Base-by-base conservation (phyloP, 2,329 filamentous ascomycete species). In the Alternaria novae-zelandiae region DNA sequence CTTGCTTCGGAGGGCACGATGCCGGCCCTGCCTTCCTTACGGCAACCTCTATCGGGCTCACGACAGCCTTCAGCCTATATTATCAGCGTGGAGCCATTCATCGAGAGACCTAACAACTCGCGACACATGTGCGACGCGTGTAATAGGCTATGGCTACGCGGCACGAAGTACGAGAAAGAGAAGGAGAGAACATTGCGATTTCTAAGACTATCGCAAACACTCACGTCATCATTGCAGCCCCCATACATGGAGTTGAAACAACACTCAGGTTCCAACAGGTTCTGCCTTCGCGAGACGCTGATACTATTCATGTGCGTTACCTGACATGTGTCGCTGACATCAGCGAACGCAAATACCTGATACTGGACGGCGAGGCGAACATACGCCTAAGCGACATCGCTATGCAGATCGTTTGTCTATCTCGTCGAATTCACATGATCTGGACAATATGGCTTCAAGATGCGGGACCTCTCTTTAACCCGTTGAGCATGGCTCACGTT, bases 301-400 rank as follows among this genome's bases (percentile, higher is more conserved):
- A 25, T 13, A 3, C 49, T 53, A 53, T 53, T 53, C 20, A 36
- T 1, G 28, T 53, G 6, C 30, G 17, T 4, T 2, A 47, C 4
- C 21, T 28, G 28, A 51, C 28, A 3, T 51, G 3, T 7, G 3
- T 21, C 49, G 28, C 49, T 51, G 28, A 51, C 28, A 51, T 51
- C 49, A 32, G 49, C 49, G 28, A 53, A 53, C 30, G 32, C 49
- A 36, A 36, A 23, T 36, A 53, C 49, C 20, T 36, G 30, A 53
- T 36, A 53, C 49, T 9, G 4, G 28, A 53, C 20, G 20, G 30
- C 28, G 4, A 53, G 17, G 20, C 49, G 49, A 36, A 36, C 20
- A 2, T 36, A 25, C 30, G 49, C 9, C 12, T 36, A 8, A 36
- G 5, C 11, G 5, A 53, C 2, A 2, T 20, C 3, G 20, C 20